Conservation (phyloP, 2,329 filamentous ascomycete species). For the Ascochyta viciae-villosae region DNA sequence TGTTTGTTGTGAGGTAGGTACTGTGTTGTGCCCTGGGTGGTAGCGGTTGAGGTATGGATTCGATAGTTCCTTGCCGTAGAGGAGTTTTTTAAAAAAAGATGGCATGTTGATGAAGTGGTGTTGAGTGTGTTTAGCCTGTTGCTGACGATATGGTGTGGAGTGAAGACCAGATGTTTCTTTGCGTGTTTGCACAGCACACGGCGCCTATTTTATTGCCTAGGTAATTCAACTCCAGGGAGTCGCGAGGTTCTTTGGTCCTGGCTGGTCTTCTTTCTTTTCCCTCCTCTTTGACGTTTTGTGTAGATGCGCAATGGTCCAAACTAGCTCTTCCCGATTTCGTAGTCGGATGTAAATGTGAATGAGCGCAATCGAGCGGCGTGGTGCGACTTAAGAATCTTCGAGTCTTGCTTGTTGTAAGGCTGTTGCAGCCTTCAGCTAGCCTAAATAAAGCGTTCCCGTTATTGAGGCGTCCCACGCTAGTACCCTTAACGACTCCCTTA, state of each 20-base stretch:
- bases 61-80: slow-evolving; percentile 7
- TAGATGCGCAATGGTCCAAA: too few relatives aligned
- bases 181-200: too few relatives aligned
- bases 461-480: slow-evolving; percentile 18
- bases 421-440: slow-evolving; percentile 8
- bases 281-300: too few relatives aligned
- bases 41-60: slow-evolving; percentile 11
- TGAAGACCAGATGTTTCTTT: too few relatives aligned
- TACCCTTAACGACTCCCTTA: neutral
- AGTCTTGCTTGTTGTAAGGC: neutral
- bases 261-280: too few relatives aligned
- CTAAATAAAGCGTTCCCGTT: neutral
- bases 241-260: too few relatives aligned
- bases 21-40: slow-evolving; percentile 8
- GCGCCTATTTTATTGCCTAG: too few relatives aligned
- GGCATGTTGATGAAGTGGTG: neutral
- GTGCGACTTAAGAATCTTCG: neutral
- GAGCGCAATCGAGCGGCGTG: neutral
- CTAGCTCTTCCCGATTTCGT: neutral
- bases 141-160: too few relatives aligned
- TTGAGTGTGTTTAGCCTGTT: too few relatives aligned
- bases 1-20: too few relatives aligned
- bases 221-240: too few relatives aligned
- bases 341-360: neutral
- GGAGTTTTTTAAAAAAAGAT: slow-evolving; percentile 9